Evolutionary conservation across 1,284 basidiomycete species (phyloP), one percentile per base, ranked within the genome.

Genomic region (Leccinum ponderosum): DNA sequence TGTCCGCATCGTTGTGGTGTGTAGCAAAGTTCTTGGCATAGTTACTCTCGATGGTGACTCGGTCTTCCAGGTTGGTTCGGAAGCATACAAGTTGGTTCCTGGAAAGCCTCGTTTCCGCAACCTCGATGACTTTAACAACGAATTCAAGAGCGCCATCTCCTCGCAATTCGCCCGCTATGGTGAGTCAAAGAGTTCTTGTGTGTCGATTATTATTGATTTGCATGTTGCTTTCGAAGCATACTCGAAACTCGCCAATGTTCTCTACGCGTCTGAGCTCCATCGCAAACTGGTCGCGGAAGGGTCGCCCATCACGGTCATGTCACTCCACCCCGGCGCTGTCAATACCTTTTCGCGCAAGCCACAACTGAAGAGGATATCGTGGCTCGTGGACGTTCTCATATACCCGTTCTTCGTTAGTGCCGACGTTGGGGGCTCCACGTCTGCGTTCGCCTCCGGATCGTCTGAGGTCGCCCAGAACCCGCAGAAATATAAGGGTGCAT

Each of bases 1-100:
- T 62, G 82, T 85, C 39, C 80, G 84, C 15, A 73, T 86, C 17
- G 74, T 85, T 4, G 77, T 76, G 53, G 84, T 85, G 47, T 54
- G 80, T 66, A 11, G 2, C 17, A 8, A 25, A 14, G 12, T 48
- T 25, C 20, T 48, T 12, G 12, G 6, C 3, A 22, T 22, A 25
- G 22, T 25, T 15, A 50, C 12, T 25, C 50, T 14, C 5, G 35
- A 50, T 2, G 8, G 4, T 4, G 11, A 27, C 15, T 6, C 3
- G 5, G 1, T 4, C 22, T 6, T 53, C 44, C 51, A 71, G 67
- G 61, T 70, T 61, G 65, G 65, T 63, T 66, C 75, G 17, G 65
- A 66, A 0, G 69, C 29, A n/a, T 67, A 76, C 35, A 62, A 51
- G 33, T 2, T 65, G 15, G 52, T 69, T 12, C 17, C 70, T 4